Conservation (phyloP, 1,284 basidiomycete genomes). For the Marasmius sp. region DNA sequence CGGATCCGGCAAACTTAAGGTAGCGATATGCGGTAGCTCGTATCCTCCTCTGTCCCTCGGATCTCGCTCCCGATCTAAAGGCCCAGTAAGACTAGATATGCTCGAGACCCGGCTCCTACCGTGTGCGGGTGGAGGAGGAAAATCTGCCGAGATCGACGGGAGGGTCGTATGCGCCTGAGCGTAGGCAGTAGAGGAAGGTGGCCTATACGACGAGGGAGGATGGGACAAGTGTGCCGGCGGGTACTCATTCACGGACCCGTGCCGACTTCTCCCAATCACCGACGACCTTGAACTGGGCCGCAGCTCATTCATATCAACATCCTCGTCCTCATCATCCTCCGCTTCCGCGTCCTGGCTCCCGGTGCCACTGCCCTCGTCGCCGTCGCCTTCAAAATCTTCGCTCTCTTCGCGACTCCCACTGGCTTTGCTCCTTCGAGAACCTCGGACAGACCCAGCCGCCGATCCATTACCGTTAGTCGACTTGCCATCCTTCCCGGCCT, state of each 20-base stretch:
- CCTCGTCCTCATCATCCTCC: neutral
- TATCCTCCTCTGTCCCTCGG: constrained; percentile 53
- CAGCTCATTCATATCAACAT: neutral
- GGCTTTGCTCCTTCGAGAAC: neutral
- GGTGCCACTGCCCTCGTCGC: neutral
- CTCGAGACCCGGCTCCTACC: constrained; percentile 20
- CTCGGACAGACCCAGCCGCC: neutral
- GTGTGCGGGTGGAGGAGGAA: constrained; percentile 36
- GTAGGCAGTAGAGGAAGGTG: neutral
- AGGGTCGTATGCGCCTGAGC: neutral
- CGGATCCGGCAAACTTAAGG: constrained; percentile 54
- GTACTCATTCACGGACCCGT: neutral
- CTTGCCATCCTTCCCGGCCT: neutral
- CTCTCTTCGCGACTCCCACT: neutral
- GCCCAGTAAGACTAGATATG: constrained; percentile 27
- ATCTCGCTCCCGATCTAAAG: constrained; percentile 25
- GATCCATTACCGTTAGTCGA: neutral
- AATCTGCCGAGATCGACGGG: constrained; percentile 1
- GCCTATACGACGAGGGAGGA: neutral
- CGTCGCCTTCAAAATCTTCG: neutral
- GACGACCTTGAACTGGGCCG: neutral
- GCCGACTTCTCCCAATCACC: neutral
- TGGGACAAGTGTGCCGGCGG: neutral
- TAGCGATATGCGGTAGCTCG: constrained; percentile 71
- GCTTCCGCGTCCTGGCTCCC: neutral